Base-by-base conservation (phyloP, 768 basidiomycete genomes). In the Holtermannia corniformis region DNA sequence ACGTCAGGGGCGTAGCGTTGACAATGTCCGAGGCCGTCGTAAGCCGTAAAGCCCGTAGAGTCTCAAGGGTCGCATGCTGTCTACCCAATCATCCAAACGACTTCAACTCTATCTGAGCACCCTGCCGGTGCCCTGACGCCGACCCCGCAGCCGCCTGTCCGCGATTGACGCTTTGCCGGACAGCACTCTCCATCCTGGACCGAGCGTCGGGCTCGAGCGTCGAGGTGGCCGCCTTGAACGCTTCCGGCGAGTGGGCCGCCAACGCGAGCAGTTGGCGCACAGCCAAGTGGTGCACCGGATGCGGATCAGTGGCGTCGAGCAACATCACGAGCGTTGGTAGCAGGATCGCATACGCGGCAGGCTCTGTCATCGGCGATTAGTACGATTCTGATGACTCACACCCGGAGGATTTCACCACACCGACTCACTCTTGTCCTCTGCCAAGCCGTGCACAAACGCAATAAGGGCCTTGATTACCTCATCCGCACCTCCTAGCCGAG, bases 381-480 rank as follows among this genome's bases (percentile, higher is more conserved):
- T 27, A 53, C 42, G 52, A 61, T 57, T 45, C 44, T 24, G 44
- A 40, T n/a, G 41, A n/a, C n/a, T 4, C 5, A 26, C 5, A 19
- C 12, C 19, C n/a, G 24, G 54, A 12, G 37, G 19, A 11, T 26
- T 21, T 5, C 23, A 45, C 40, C 51, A 27, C 10, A n/a, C 1
- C n/a, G 3, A 76, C 84, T 70, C 66, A 88, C 87, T 80, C 43
- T 81, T 76, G 3, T 79, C 78, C 49, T 83, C 81, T 0, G 78
- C 68, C 0, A 83, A 74, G 0, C 80, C 75, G 0, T 73, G 59
- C 50, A 85, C 80, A 45, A 90, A 79, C 0, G 79, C 75, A 1
- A 82, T 75, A 53, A 95, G 82, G 10, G 86, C 82, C 70, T 84
- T 91, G 78, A 87, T 80, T 12, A 87, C 80, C 71, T 96, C 91